Percentiles rank a stretch among this genome's conserved stretches.
These are phyloP conservation scores for Picochlorum costavermella DNA, from an alignment of 139 green algal genomes.

Conservation along the genomic window DNA sequence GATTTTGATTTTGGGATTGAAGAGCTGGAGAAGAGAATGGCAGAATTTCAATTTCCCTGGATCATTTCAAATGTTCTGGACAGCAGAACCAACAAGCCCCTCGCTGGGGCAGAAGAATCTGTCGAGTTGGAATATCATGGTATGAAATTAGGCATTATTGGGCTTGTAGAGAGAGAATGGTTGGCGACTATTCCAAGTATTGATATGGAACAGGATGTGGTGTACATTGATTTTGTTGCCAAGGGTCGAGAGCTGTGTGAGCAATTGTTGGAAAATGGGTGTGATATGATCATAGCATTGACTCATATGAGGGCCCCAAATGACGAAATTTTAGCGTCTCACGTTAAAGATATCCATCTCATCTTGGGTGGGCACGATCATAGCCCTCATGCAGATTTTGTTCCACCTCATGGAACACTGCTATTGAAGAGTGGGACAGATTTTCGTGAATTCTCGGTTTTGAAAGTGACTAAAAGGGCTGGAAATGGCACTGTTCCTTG, in stretches of 20 bases:
- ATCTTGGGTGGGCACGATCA: constrained; percentile 74
- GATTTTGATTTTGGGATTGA: constrained; percentile 33
- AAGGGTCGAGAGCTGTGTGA: constrained; percentile 34
- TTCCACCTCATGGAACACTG: constrained; percentile 43
- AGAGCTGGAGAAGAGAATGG: constrained; percentile 36
- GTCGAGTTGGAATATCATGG: constrained; percentile 29
- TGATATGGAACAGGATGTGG: constrained; percentile 34
- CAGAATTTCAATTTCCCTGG: constrained; percentile 63
- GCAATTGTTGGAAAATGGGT: constrained; percentile 37
- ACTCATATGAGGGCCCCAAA: constrained; percentile 77
- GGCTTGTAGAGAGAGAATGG: constrained; percentile 70
- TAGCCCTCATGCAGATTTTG: constrained; percentile 30
- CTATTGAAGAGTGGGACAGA: constrained; percentile 65
- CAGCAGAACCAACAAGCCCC: constrained; percentile 30
- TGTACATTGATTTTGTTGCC: constrained; percentile 57
- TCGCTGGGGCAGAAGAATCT: constrained; percentile 21
- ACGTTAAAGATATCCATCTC: constrained; percentile 56
- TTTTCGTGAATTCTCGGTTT: constrained; percentile 33
- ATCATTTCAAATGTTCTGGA: constrained; percentile 71
- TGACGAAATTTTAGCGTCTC: constrained; percentile 40
- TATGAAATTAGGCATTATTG: constrained; percentile 52
- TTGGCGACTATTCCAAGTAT: constrained; percentile 43
- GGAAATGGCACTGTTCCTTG: not conserved
- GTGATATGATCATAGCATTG: constrained; percentile 61
- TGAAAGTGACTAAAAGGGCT: not conserved